Base-by-base conservation (phyloP, 2,329 filamentous ascomycete genomes). In the Trichocomaceae sp. region DNA sequence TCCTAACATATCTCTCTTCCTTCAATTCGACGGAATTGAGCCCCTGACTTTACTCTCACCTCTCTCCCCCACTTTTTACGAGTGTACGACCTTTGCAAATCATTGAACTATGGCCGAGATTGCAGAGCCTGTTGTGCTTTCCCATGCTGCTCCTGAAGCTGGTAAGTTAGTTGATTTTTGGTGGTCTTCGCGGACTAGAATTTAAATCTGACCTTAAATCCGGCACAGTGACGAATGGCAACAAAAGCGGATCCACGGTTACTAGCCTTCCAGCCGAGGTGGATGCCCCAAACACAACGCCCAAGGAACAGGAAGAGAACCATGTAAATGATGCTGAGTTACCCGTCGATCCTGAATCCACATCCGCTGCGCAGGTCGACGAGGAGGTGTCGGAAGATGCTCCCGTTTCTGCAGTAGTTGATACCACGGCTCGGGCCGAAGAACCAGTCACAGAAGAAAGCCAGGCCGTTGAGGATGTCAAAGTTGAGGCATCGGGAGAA, bases 81-180 rank as follows among this genome's bases (percentile, higher is more conserved):
- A 33, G 39, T 54, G 50, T 12, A 57, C 55, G 55, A 54, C 19
- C n/a, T 22, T 57, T 52, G 54, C 50, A 50, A 57, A 52, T 22
- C 29, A 15, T 33, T 13, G 50, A 47, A 47, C 22, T 15, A 53
- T 53, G 51, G 45, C 51, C 51, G 33, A 47, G 15, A 45, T 53
- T 45, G 51, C 7, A 53, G 51, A 56, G 35, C 35, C 54, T 41
- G 50, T 56, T 47, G 50, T 45, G 9, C 44, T 44, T 52, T 19
- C 50, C 17, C 29, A 50, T 49, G 35, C 48, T 19, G 13, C 49
- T n/a, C 3, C 50, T 29, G 54, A 56, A 45, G 31, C 49, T 31
- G 45, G 54, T 56, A 35, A 52, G 54, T 49, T 10, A 31, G 31
- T 17, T 3, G 5, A 31, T 19, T 41, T 42, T 5, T 23, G 23